These are phyloP conservation scores for Beta vulgaris DNA, from an alignment of 148 eudicot genomes.

Conservation along the genomic window DNA sequence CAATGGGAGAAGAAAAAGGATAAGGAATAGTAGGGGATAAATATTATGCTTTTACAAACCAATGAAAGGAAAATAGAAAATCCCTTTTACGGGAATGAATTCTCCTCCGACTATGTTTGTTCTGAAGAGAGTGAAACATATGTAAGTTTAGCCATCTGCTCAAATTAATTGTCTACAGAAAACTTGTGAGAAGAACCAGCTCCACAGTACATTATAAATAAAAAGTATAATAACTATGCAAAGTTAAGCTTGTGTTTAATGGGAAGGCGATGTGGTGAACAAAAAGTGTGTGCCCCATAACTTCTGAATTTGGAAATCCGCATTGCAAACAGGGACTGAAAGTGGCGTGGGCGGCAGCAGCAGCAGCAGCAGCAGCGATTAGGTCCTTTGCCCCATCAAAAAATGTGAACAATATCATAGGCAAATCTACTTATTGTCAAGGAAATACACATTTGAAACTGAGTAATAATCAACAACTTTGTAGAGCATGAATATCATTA, in stretches of 20 bases:
- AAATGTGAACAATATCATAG: slow-evolving; percentile 89
- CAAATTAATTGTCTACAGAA: background rate
- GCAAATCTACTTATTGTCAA: slow-evolving; percentile 77
- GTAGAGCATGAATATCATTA: background rate
- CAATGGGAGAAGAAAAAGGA: too few relatives aligned
- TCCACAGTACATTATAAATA: background rate
- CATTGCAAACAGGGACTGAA: background rate
- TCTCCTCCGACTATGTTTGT: background rate
- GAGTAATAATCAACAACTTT: background rate
- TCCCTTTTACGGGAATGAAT: too few relatives aligned
- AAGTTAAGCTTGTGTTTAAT: slow-evolving; percentile 5
- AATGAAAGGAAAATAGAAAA: too few relatives aligned
- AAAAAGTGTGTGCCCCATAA: background rate
- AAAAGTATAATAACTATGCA: background rate
- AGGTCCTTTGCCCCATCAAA: slow-evolving; percentile 31
- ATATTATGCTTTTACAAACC: too few relatives aligned
- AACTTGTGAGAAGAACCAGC: too few relatives aligned
- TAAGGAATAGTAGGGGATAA: too few relatives aligned
- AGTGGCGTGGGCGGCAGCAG: background rate
- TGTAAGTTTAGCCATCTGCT: background rate
- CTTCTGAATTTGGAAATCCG: background rate
- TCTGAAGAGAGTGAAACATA: background rate
- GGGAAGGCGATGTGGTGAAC: background rate
- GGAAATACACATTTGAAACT: slow-evolving; percentile 31
- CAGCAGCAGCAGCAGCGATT: background rate